Evolutionary conservation across 73 alveolate species (phyloP), one percentile per base, ranked within the genome.

Genomic region (Breviolum minutum): DNA sequence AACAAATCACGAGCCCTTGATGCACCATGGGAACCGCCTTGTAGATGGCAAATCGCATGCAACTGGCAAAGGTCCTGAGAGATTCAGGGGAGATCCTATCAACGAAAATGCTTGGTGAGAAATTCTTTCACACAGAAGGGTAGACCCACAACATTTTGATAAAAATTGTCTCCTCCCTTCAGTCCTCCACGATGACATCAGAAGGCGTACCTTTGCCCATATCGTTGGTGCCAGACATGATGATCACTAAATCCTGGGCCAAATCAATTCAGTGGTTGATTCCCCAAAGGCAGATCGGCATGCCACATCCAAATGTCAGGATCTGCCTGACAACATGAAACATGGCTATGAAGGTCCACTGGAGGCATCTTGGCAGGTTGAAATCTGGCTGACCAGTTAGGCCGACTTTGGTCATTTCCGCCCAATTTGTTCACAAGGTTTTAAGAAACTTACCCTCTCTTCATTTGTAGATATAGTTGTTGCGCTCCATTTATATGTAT

Each of bases 221-320:
- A 82, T 93, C 98, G 27, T 93, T 93, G 83, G 98, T 93, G 92
- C 98, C 98, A 19, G 92, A 79, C 98, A 93, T 93, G 98, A 93
- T 93, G 92, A 93, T 74, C 83, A 93, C 98, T 61, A 93, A 27
- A 27, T 93, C 98, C 98, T 93, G 26, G 8, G 54, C 54, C 54
- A 40, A 40, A 76, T 5, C 54, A 40, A 40, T 69, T 69, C 26
- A 69, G 79, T 24, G 27, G 79, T 16, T 24, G 19, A 24, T 24
- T 19, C 7, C 79, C 19, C 79, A 16, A 16, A 69, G 19, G 27
- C 27, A 69, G 7, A 69, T 40, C 5, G 54, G 54, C 54, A 40
- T 40, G 54, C 54, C 54, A 17, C 54, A 17, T 22, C 8, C 8
- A 4, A 6, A 68, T 68, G 77, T 22, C 2, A 14, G n/a, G 77